Conservation (phyloP, 805 yeast species). For the Lachancea waltii region DNA sequence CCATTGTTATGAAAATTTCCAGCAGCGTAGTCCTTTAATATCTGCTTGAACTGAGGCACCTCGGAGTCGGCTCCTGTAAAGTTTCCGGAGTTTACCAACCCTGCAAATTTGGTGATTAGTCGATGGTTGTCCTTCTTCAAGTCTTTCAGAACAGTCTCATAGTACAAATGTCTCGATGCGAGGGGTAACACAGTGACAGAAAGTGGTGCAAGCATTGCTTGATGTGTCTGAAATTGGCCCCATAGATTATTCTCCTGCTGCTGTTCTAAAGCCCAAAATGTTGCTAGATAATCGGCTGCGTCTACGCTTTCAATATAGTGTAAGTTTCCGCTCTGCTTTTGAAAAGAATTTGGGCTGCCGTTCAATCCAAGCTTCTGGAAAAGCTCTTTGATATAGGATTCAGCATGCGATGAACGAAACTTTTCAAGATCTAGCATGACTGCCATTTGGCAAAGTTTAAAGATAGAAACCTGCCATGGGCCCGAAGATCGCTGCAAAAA, state of each 20-base stretch:
- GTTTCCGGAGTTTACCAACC: conserved; percentile 15
- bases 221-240: conserved; percentile 33
- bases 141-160: conserved; percentile 30
- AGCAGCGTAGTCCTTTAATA: conserved; percentile 50
- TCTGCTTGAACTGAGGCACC: conserved; percentile 36
- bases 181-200: conserved; percentile 42
- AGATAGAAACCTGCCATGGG: conserved; percentile 37
- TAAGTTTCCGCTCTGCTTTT: too few relatives aligned
- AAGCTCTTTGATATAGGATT: conserved; percentile 26
- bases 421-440: conserved; percentile 29
- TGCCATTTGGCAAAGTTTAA: conserved; percentile 35
- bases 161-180: conserved; percentile 31
- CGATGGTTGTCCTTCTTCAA: conserved; percentile 16
- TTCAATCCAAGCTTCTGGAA: conserved; percentile 14
- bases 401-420: conserved; percentile 15
- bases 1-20: conserved; percentile 44
- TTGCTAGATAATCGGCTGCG: conserved; percentile 36
- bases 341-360: conserved; percentile 24
- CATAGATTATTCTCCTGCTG: conserved; percentile 40
- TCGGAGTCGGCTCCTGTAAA: conserved; percentile 3
- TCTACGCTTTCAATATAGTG: conserved; percentile 15
- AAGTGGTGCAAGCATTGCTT: conserved; percentile 35
- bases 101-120: conserved; percentile 24
- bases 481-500: conserved; percentile 37
- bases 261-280: conserved; percentile 45